Conservation (phyloP, 768 basidiomycete species). For the Royoungia palumana region DNA sequence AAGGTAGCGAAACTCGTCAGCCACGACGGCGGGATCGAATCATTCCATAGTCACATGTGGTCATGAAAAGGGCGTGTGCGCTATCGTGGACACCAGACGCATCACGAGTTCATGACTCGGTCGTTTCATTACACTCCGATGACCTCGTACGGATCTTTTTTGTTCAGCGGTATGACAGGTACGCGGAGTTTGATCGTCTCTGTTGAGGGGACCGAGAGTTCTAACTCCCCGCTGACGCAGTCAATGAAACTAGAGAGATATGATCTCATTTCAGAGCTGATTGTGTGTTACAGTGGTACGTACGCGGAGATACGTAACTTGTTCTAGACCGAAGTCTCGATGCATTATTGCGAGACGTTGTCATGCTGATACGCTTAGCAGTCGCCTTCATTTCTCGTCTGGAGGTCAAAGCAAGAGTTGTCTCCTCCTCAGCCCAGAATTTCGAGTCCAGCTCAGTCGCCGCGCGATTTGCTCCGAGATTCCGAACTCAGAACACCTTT, state of each 20-base stretch:
- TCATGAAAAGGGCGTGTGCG: slow-evolving; percentile 1
- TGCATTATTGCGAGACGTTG: not conserved
- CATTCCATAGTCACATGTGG: not conserved
- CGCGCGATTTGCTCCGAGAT: not conserved
- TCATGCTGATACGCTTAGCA: slow-evolving; percentile 5
- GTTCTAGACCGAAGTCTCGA: not conserved
- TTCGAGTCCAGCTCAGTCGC: not conserved
- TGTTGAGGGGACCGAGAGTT: not conserved
- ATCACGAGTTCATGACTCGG: not conserved
- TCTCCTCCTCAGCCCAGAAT: not conserved
- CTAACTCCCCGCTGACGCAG: too few relatives aligned
- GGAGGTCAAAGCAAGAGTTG: too few relatives aligned
- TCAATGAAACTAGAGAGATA: slow-evolving; percentile 1
- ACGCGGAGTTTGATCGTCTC: slow-evolving; percentile 9
- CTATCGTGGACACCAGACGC: not conserved
- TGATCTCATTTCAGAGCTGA: slow-evolving; percentile 2
- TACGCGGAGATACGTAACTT: slow-evolving; percentile 3
- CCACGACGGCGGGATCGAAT: not conserved
- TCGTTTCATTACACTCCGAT: slow-evolving; percentile 16
- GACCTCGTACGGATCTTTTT: not conserved
- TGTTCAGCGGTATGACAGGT: slow-evolving; percentile 3
- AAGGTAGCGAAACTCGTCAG: not conserved
- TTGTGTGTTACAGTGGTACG: not conserved
- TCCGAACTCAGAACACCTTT: too few relatives aligned
- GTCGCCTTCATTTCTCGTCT: not conserved